Base-by-base conservation (phyloP, 768 basidiomycete genomes). In the Neoboletus subvelutipes region DNA sequence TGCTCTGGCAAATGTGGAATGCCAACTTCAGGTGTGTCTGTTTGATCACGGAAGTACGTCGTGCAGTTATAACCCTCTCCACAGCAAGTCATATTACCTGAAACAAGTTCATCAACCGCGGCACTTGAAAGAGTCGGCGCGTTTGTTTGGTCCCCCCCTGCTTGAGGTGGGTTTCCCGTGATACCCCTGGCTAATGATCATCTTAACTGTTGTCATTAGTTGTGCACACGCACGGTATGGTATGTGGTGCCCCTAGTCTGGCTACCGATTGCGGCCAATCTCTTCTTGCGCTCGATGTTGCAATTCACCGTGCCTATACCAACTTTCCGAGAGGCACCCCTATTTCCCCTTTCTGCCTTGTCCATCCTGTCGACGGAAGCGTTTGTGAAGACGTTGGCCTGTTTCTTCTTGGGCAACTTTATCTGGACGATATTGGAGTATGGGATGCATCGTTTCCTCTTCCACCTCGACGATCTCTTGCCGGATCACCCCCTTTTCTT, bases 371-470 rank as follows among this genome's bases (percentile, higher is more conserved):
- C 90, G 12, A 50, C 72, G 10, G 70, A 74, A 5, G 80, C 85
- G 3, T 74, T 86, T 55, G 61, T 73, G 11, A 84, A 88, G 64
- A 80, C 86, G 0, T 52, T 81, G 20, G 60, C 75, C 0, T 96
- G 86, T 73, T 98, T 95, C 79, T 71, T 93, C 57, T 50, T 85
- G 41, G 97, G 97, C 6, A 94, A 92, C 70, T 33, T 97, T 49
- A 78, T 96, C 54, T 99, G 96, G 96, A 98, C 97, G 0, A 70
- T 97, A 56, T 75, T 97, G 71, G 97, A 98, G 73, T 99, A 98
- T 70, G 76, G 79, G 13, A 76, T 99, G 66, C 97, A 99, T 74
- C 88, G 97, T 41, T 98, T 98, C 84, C 76, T 99, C 49, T 99
- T 99, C 85, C 97, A 99, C 73, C 76, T 99, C 64, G 97, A 99